These are phyloP conservation scores for Phytophthora sojae DNA, from an alignment of 352 stramenopile genomes.

Conservation along the genomic window DNA sequence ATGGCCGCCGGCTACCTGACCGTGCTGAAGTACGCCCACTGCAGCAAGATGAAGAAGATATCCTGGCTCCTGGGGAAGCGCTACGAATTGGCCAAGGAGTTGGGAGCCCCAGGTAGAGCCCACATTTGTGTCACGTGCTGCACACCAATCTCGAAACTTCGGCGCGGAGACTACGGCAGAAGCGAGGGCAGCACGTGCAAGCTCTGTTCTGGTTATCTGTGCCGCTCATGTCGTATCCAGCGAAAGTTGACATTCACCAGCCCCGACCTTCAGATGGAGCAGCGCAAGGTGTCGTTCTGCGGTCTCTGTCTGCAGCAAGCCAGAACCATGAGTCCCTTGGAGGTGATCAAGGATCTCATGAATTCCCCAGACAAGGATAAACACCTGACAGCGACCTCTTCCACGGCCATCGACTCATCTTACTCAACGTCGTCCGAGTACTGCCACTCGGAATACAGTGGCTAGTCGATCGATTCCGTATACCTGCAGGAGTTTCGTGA, in stretches of 20 bases:
- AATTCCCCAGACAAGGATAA: constrained; percentile 1
- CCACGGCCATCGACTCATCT: constrained; percentile 11
- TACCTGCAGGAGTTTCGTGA: background rate
- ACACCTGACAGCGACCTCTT: constrained; percentile 2
- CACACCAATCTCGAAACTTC: constrained; percentile 24
- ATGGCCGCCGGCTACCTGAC: constrained; percentile 23
- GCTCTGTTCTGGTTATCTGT: constrained; percentile 47
- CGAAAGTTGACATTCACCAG: constrained; percentile 38
- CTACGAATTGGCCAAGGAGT: constrained; percentile 25
- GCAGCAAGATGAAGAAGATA: constrained; percentile 46
- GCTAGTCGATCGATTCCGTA: background rate
- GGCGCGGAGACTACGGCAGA: constrained; percentile 18
- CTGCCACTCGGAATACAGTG: constrained; percentile 18
- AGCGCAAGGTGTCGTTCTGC: constrained; percentile 40
- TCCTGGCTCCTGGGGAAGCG: constrained; percentile 31
- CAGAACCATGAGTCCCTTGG: constrained; percentile 29
- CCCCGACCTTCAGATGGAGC: constrained; percentile 24
- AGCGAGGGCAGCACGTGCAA: constrained; percentile 36
- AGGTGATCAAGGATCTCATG: constrained; percentile 17
- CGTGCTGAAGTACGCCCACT: constrained; percentile 38
- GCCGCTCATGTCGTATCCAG: constrained; percentile 44
- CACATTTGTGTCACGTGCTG: constrained; percentile 36
- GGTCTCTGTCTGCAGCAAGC: constrained; percentile 34
- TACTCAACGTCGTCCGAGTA: constrained; percentile 14
- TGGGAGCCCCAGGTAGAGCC: constrained; percentile 13